These are phyloP conservation scores for Acanthochlamys bracteata DNA, from an alignment of 106 monocot species.

Conservation along the genomic window DNA sequence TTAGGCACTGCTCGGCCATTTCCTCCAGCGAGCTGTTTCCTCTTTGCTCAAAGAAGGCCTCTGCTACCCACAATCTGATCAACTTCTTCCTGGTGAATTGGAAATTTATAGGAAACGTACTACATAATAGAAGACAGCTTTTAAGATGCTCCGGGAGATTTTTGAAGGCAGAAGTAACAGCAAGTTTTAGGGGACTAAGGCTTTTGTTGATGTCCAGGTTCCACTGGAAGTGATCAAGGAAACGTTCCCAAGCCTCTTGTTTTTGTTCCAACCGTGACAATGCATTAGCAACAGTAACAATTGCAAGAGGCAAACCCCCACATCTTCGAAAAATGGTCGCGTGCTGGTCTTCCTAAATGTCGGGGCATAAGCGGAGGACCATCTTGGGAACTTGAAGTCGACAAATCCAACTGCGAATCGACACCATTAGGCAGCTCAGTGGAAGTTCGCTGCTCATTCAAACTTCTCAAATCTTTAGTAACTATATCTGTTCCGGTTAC, in stretches of 20 bases:
- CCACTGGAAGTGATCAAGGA: background rate
- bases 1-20: conserved; percentile 21
- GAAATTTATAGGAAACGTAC: conserved; percentile 20
- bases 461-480: no score
- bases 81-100: conserved; percentile 6
- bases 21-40: conserved; percentile 19
- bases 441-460: no score
- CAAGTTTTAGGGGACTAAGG: background rate
- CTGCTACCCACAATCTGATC: conserved; percentile 23
- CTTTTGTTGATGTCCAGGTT: background rate
- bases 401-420: no score
- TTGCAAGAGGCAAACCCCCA: conserved; percentile 8
- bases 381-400: no score
- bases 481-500: background rate
- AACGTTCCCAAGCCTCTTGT: background rate
- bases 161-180: conserved; percentile 12
- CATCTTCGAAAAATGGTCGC: conserved; percentile 1
- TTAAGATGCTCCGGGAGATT: conserved; percentile 17
- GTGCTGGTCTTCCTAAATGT: background rate
- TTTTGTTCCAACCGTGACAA: background rate
- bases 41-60: conserved; percentile 14
- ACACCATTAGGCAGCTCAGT: no score
- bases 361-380: no score
- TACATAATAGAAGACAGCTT: conserved; percentile 19
- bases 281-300: background rate